Conservation (phyloP, 78 protist species). For the Chrysochromulina parva region DNA sequence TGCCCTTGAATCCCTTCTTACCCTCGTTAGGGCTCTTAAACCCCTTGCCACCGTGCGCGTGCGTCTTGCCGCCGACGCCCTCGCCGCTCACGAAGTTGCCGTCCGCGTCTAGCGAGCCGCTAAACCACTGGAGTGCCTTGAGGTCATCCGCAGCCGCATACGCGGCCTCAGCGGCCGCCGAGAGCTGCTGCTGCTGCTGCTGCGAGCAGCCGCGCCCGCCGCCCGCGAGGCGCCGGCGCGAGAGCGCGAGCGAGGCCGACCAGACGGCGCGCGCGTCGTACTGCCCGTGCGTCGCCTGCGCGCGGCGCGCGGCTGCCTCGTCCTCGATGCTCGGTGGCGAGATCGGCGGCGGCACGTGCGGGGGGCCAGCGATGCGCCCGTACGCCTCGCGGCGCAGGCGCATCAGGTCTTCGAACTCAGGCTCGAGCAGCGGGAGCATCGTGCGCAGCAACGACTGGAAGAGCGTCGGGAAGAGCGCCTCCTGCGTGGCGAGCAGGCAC, state of each 20-base stretch:
- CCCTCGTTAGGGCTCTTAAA: too few species aligned
- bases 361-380: neutral
- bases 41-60: neutral
- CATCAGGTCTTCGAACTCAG: neutral
- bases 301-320: neutral
- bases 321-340: neutral
- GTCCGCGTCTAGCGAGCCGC: neutral
- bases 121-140: neutral
- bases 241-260: neutral
- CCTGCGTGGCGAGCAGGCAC: slow-evolving; percentile 51
- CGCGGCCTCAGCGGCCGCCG: neutral
- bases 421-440: neutral
- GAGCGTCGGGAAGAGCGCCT: slow-evolving; percentile 47
- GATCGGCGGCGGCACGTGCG: neutral
- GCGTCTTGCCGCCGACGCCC: neutral
- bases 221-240: neutral
- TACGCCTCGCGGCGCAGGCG: slow-evolving; percentile 1
- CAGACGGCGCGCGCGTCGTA: slow-evolving; percentile 3
- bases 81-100: neutral
- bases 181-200: neutral
- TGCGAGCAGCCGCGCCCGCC: neutral
- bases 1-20: too few species aligned
- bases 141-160: neutral
- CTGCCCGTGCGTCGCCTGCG: neutral
- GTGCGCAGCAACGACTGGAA: neutral